A percentile compares a stretch with the other conserved stretches of the same genome.
phyloP scores from a whole-genome alignment of 768 basidiomycete genomes.

The Mycena crocata region DNA sequence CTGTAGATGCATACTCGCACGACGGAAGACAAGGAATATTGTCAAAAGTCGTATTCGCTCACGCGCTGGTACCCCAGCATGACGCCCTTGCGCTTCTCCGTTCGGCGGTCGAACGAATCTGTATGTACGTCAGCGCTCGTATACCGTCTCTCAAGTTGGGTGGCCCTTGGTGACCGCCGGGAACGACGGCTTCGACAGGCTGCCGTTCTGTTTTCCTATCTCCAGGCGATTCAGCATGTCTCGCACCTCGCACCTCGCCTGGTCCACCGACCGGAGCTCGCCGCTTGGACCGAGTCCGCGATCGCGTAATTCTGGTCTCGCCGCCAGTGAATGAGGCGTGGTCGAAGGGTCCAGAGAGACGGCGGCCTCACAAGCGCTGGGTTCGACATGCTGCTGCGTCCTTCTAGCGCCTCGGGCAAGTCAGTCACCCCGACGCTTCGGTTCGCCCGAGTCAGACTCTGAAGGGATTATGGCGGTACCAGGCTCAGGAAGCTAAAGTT shows the following conservation, averaged over 20 bases:
- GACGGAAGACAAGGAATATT: too few species aligned
- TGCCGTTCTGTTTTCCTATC: constrained; percentile 77
- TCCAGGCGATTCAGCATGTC: constrained; percentile 88
- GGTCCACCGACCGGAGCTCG: constrained; percentile 61
- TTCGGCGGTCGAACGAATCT: too few species aligned
- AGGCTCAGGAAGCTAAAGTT: too few species aligned
- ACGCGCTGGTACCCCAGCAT: too few species aligned
- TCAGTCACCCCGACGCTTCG: constrained; percentile 89
- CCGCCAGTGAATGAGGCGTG: constrained; percentile 64
- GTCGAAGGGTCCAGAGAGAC: constrained; percentile 82
- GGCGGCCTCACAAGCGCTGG: constrained; percentile 74
- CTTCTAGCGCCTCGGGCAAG: constrained; percentile 89
- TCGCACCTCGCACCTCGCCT: constrained; percentile 80
- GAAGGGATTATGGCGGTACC: too few species aligned
- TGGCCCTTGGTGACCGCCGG: too few species aligned
- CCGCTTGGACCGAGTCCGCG: constrained; percentile 66
- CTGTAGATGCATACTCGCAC: too few species aligned
- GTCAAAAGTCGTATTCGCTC: too few species aligned
- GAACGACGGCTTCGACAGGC: constrained; percentile 79
- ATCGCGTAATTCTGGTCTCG: constrained; percentile 50
- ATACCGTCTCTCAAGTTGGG: too few species aligned
- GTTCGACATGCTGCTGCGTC: constrained; percentile 86
- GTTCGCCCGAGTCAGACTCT: constrained; percentile 82
- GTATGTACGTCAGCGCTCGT: too few species aligned
- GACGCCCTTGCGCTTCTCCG: too few species aligned